Percentiles rank a stretch among this genome's conserved stretches.
These are phyloP conservation scores for Babesia ovis DNA, from an alignment of 169 alveolate species.

Conservation along the genomic window DNA sequence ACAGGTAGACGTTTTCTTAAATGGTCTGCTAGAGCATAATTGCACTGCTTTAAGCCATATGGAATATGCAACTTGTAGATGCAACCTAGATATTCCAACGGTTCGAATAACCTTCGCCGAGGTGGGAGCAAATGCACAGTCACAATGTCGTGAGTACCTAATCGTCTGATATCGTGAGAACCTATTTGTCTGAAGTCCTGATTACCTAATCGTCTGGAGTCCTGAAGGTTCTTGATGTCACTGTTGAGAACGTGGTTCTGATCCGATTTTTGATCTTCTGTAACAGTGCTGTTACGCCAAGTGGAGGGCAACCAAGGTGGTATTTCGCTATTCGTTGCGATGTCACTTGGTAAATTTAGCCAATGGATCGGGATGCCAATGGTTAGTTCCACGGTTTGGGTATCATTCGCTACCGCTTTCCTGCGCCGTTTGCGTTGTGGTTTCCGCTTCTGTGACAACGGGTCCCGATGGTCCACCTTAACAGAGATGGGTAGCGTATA, in stretches of 20 bases:
- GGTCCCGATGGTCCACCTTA: background rate
- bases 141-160: too few species aligned
- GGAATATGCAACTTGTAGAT: background rate
- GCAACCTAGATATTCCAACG: constrained; percentile 16
- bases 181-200: too few species aligned
- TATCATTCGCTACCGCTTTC: too few species aligned
- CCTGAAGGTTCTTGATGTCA: too few species aligned
- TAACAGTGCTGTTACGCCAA: background rate
- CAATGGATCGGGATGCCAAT: constrained; percentile 16
- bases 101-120: background rate
- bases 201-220: too few species aligned
- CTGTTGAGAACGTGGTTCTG: background rate
- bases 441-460: too few species aligned
- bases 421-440: too few species aligned
- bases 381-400: too few species aligned
- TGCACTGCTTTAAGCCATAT: background rate
- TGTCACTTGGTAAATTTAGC: background rate
- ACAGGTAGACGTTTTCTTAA: background rate
- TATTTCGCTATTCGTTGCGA: background rate
- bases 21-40: background rate
- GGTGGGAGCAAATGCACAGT: constrained; percentile 15
- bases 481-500: constrained; percentile 7
- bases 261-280: background rate
- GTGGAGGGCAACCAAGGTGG: background rate
- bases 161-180: too few species aligned